These are phyloP conservation scores for Monosporascus sp. DNA, from an alignment of 2,329 filamentous ascomycete genomes.

Conservation along the genomic window DNA sequence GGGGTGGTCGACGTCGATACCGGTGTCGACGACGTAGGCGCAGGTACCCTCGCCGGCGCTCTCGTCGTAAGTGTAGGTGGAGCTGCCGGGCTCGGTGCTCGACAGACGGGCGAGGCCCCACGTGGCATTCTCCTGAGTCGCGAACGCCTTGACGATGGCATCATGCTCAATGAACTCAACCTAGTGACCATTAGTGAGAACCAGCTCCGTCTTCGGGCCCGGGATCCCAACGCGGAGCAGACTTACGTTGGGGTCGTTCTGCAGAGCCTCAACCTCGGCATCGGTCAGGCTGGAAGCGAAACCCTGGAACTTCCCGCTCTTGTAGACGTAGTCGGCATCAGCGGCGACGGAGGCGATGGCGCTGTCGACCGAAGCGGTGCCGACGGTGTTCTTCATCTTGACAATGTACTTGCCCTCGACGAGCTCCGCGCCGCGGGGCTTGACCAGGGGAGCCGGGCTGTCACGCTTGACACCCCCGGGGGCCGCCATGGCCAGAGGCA, in stretches of 20 bases:
- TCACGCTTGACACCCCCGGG: constrained; percentile 19
- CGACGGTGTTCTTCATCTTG: constrained; percentile 33
- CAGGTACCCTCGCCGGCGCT: constrained; percentile 16
- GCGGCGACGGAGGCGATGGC: constrained; percentile 17
- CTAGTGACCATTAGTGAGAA: constrained; percentile 10
- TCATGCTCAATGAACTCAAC: constrained; percentile 30
- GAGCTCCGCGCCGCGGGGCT: constrained; percentile 19
- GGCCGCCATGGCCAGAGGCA: constrained; percentile 25
- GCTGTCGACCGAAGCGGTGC: constrained; percentile 14
- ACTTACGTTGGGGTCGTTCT: constrained; percentile 33
- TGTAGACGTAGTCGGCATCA: constrained; percentile 27
- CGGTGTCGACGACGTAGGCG: constrained; percentile 36
- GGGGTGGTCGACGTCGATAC: constrained; percentile 28
- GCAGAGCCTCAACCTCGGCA: constrained; percentile 35
- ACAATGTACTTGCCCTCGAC: constrained; percentile 38
- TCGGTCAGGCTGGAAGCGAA: constrained; percentile 39
- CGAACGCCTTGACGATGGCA: constrained; percentile 20
- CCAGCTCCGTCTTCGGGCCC: background rate
- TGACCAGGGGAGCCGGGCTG: constrained; percentile 21
- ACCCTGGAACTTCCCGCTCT: constrained; percentile 29
- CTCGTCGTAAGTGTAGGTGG: constrained; percentile 11
- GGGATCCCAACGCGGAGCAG: background rate
- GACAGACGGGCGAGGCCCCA: constrained; percentile 16
- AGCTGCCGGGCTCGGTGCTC: constrained; percentile 2
- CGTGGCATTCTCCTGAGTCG: constrained; percentile 18